Evolutionary conservation across 352 stramenopile species (phyloP).

Genomic region (Elongisporangium prolatum): DNA sequence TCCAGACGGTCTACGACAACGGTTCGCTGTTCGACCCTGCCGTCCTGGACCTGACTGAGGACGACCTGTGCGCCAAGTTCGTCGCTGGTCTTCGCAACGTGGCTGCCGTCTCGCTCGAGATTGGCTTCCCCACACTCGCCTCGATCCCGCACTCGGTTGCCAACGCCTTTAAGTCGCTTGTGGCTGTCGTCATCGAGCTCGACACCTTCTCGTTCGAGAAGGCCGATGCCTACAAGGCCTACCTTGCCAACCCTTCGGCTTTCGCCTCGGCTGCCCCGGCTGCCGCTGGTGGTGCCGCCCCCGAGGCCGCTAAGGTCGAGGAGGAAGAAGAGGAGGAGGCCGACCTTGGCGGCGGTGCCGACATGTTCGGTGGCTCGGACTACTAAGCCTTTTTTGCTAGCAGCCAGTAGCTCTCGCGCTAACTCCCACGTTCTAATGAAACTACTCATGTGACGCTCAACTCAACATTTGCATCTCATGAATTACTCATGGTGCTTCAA

Average conservation of each 20-base stretch:
- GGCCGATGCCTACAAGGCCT: slow-evolving; percentile 96
- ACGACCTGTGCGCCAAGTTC: slow-evolving; percentile 96
- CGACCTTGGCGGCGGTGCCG: slow-evolving; percentile 82
- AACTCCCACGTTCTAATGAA: slow-evolving; percentile 1
- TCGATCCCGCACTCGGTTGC: slow-evolving; percentile 98
- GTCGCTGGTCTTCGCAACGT: slow-evolving; percentile 91
- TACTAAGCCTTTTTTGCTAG: slow-evolving; percentile 42
- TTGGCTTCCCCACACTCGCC: slow-evolving; percentile 96
- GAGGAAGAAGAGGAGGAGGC: slow-evolving; percentile 73
- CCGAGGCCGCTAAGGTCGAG: slow-evolving; percentile 47
- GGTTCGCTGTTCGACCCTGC: slow-evolving; percentile 98
- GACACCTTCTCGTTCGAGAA: slow-evolving; percentile 97
- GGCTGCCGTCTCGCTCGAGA: slow-evolving; percentile 93
- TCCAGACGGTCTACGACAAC: slow-evolving; percentile 98
- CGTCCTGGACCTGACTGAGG: slow-evolving; percentile 98
- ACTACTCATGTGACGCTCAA: background rate
- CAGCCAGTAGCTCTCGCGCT: background rate
- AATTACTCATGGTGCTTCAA: background rate
- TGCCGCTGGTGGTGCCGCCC: slow-evolving; percentile 73
- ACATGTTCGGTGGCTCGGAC: slow-evolving; percentile 83
- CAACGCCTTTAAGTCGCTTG: slow-evolving; percentile 98
- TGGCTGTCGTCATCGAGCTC: slow-evolving; percentile 94
- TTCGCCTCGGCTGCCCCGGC: slow-evolving; percentile 87
- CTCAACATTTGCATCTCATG: slow-evolving; percentile 1
- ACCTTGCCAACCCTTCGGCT: slow-evolving; percentile 92